Base-by-base conservation (phyloP, 2,329 filamentous ascomycete species). In the Neonectria magnoliae region DNA sequence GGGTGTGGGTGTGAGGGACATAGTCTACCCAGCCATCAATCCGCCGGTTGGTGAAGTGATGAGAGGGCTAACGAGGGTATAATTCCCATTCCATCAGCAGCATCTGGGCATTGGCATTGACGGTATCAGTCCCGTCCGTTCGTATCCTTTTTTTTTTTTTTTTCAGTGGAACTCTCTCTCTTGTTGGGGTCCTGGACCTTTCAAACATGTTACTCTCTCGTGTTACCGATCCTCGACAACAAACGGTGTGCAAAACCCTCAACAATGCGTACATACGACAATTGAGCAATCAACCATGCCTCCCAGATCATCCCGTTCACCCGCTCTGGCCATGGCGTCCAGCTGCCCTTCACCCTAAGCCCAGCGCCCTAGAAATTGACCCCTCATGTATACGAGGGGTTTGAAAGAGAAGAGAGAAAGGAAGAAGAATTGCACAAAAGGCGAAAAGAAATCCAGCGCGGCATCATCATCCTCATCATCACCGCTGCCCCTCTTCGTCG, bases 271-370 rank as follows among this genome's bases (percentile, higher is more conserved):
- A 56, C 33, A 50, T 54, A 29, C 55, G 51, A 59, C 56, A 57
- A 56, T 36, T 51, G 42, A 44, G 31, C 47, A 54, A 54, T 62
- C 13, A 25, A 16, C 25, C 54, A 38, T 53, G 45, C 53, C 25
- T 51, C 52, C 52, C 36, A 47, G 29, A 5, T 22, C 56, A 48
- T 64, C 56, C 61, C 61, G 56, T 56, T 64, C 61, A 64, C 44
- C 61, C 56, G 61, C 44, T 55, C 6, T 20, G n/a, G 11, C 41
- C 33, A 44, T 31, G 33, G 22, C 33, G 38, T 59, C 50, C 45
- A 29, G 56, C 25, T 59, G 61, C 50, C 56, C 56, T 64, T 64
- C 55, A 44, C 60, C 60, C 60, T 58, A 42, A 54, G 42, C 45
- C 50, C 22, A 48, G 7, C 50, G 22, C 36, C 13, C 61, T 33